Evolutionary conservation across 805 yeast genomes (phyloP), one percentile per base, ranked within the genome.

Genomic region (Saccharomycopsis guyanensis): DNA sequence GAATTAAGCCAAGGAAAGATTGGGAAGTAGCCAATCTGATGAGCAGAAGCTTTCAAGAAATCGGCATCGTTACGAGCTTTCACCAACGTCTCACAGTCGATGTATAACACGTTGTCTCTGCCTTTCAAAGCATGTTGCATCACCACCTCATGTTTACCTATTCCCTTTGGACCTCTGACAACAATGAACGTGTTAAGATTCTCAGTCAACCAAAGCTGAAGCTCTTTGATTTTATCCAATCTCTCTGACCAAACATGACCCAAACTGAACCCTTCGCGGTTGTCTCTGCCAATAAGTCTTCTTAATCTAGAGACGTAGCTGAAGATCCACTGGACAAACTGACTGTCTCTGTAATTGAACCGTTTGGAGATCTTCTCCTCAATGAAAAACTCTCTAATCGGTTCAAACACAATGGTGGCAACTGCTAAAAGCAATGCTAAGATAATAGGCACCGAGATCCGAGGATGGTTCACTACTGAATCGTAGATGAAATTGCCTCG

Each of bases 1-100:
- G 83, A 76, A 60, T 86, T 86, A 50, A 89, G 66, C 96, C 97
- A 91, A 19, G 96, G 85, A 61, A 93, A 93, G 4, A 86, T 81
- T 0, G 98, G 98, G 68, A 76, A 86, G 62, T 93, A 93, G 0
- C 98, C 98, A 22, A 88, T 58, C 60, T 86, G 86, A 22, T 66
- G 66, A 0, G 97, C 87, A 16, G 86, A 74, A 43, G 73, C 73
- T 46, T 75, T 73, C 38, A 93, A 66, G 53, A 86, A 78, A 27
- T 72, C 72, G 2, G 81, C 70, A 53, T 88, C 96, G 29, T 80
- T 78, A 55, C 96, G 69, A 2, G 93, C 69, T 58, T 85, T 86
- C 18, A 76, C 71, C 45, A 93, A 64, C 34, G 69, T 68, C 46
- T 84, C 94, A 68, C 97, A 91, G 62, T 91, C 94, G 38, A 93